These are phyloP conservation scores for Trametes gibbosa DNA, from an alignment of 768 basidiomycete species.

Conservation along the genomic window DNA sequence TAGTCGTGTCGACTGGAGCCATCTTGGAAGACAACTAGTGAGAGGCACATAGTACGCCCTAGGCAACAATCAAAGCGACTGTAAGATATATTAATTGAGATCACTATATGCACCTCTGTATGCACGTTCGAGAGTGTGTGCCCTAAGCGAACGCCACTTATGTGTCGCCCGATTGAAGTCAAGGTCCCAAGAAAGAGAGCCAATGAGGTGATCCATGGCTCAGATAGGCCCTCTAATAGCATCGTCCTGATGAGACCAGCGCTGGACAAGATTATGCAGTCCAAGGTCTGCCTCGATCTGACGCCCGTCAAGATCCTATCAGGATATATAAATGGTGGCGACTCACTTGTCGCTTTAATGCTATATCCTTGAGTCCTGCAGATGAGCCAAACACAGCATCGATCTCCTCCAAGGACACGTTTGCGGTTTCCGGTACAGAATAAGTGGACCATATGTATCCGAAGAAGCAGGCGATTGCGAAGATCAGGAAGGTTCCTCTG, in stretches of 20 bases:
- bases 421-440: constrained; percentile 73
- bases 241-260: constrained; percentile 11
- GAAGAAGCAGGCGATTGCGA: constrained; percentile 59
- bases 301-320: not conserved
- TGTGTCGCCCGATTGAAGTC: too few relatives aligned
- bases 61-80: too few relatives aligned
- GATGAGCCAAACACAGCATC: constrained; percentile 63
- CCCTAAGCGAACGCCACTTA: too few relatives aligned
- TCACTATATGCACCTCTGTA: too few relatives aligned
- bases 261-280: constrained; percentile 42
- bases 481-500: constrained; percentile 69
- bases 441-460: constrained; percentile 73
- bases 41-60: too few relatives aligned
- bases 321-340: not conserved
- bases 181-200: too few relatives aligned
- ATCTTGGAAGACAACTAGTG: too few relatives aligned
- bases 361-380: constrained; percentile 53
- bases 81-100: too few relatives aligned
- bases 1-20: too few relatives aligned
- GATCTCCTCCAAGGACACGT: constrained; percentile 73
- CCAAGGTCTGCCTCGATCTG: constrained; percentile 62
- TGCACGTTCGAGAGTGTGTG: too few relatives aligned
- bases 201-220: too few relatives aligned
- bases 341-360: constrained; percentile 50
- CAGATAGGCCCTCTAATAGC: too few relatives aligned